Evolutionary conservation across 768 basidiomycete species (phyloP), one percentile per base, ranked within the genome.

Genomic region (Termitomyces sp.): DNA sequence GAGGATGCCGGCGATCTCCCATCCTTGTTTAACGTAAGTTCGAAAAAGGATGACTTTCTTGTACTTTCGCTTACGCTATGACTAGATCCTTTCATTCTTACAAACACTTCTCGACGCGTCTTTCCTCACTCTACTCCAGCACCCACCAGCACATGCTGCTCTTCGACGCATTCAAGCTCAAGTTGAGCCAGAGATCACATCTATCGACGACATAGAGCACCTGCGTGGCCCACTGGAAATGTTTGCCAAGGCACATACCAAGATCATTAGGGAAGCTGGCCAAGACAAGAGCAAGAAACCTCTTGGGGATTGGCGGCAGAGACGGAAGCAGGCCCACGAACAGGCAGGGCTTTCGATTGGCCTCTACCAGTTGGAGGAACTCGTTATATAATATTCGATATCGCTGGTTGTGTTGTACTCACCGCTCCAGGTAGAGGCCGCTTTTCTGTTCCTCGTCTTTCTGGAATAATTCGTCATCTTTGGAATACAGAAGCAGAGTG

Each of bases 61-160:
- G n/a, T 45, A 16, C 50, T 48, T 50, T 45, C 16, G 11, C 29
- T 32, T n/a, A 31, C 46, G 51, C 25, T 23, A 27, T 15, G 25
- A 42, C 51, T 52, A 89, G 86, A 70, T 84, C 50, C 66, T 86
- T 22, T 58, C 66, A 0, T 87, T 91, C 71, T 64, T 87, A 7
- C 85, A 88, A 68, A 72, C 75, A 5, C 65, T 91, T 52, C 74
- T 93, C 25, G 91, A 93, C 66, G 78, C 89, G 0, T 85, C 81
- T 12, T 89, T 89, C 65, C 74, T 91, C 43, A 69, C 76, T 0
- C 74, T 93, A 20, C 73, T 92, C 12, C 83, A 86, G 56, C 76
- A 90, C 62, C 67, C 77, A 13, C 83, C 84, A 0, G 76, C 86
- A 5, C 82, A 89, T 60, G 60, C 63, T 22, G 59, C 83, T 23